phyloP scores from a whole-genome alignment of 1,284 basidiomycete genomes.

The Serendipita sp. region DNA sequence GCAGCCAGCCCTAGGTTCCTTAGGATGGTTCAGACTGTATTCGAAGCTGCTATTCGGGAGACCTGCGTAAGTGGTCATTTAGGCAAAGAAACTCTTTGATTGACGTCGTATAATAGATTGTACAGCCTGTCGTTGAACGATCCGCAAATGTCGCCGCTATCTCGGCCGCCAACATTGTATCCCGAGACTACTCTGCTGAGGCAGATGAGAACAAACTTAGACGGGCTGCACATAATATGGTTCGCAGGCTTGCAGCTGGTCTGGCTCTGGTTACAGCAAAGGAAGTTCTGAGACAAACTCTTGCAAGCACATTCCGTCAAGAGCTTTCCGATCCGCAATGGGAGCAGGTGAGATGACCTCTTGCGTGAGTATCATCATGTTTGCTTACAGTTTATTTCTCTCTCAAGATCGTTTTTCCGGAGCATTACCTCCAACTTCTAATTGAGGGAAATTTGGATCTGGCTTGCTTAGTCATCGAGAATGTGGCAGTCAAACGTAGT shows the following conservation, averaged over 20 bases:
- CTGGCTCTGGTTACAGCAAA: constrained; percentile 97
- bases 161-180: constrained; percentile 88
- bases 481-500: constrained; percentile 95
- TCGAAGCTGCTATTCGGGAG: constrained; percentile 92
- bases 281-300: constrained; percentile 52
- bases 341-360: not conserved
- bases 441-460: constrained; percentile 90
- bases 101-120: constrained; percentile 43
- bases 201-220: constrained; percentile 82
- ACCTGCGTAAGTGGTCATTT: constrained; percentile 26
- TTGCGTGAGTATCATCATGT: not conserved
- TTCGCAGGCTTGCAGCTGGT: constrained; percentile 91
- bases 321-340: constrained; percentile 1
- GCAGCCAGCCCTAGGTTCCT: constrained; percentile 76
- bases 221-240: constrained; percentile 90
- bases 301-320: constrained; percentile 2
- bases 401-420: constrained; percentile 27
- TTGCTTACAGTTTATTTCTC: not conserved
- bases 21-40: constrained; percentile 80
- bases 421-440: constrained; percentile 54
- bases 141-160: constrained; percentile 99
- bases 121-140: constrained; percentile 92
- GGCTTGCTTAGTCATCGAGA: constrained; percentile 90
- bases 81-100: not conserved
- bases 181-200: constrained; percentile 95